Conservation (phyloP, 192 early-diverging fungal genomes). For the Gryganskiella cystojenkinii region DNA sequence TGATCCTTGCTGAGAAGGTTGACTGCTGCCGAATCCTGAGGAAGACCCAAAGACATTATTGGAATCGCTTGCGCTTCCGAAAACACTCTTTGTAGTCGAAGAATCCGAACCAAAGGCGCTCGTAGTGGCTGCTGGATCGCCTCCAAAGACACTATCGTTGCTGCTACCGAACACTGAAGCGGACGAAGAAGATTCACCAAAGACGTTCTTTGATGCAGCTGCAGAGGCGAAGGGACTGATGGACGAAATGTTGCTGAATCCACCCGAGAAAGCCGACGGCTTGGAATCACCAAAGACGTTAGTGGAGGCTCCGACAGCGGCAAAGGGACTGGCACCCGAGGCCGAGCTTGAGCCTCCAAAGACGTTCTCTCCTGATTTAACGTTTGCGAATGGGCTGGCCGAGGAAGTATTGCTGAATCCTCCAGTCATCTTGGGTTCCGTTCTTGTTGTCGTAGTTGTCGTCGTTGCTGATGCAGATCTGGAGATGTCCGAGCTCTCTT, state of each 20-base stretch:
- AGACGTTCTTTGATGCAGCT: constrained; percentile 26
- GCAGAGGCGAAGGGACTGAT: constrained; percentile 31
- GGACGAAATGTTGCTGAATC: constrained; percentile 38
- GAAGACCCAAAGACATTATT: constrained; percentile 11
- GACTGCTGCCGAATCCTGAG: not conserved
- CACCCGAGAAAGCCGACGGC: constrained; percentile 17
- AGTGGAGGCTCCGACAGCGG: constrained; percentile 10
- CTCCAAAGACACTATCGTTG: constrained; percentile 28
- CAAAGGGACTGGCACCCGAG: constrained; percentile 27
- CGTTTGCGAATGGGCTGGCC: constrained; percentile 34
- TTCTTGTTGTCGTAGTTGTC: not conserved
- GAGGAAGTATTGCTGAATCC: constrained; percentile 35
- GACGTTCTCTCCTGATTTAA: constrained; percentile 20
- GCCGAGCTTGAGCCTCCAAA: constrained; percentile 40
- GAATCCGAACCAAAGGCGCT: constrained; percentile 8
- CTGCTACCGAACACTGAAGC: too few species aligned
- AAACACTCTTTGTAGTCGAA: constrained; percentile 12
- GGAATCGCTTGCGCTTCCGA: constrained; percentile 14
- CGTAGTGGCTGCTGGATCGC: constrained; percentile 10
- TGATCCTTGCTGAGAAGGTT: not conserved
- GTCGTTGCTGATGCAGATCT: constrained; percentile 3
- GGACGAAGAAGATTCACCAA: too few species aligned
- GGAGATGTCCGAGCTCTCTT: too few species aligned
- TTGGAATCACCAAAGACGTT: constrained; percentile 25
- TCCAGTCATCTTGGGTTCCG: constrained; percentile 3